Evolutionary conservation across 805 yeast genomes (phyloP).

Genomic region (Kodamaea jinghongensis): DNA sequence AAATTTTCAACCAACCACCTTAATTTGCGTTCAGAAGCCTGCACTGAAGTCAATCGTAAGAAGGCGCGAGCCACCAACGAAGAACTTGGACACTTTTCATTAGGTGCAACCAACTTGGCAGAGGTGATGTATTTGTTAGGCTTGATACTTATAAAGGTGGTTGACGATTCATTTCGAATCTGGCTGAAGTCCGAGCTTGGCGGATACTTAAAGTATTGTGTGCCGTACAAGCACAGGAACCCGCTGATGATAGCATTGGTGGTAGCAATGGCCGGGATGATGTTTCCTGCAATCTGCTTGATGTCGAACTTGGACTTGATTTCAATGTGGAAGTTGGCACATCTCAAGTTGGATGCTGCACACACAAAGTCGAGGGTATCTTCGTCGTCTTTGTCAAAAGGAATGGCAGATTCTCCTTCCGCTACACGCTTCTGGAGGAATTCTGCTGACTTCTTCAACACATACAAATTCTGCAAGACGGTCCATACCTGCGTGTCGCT

Average conservation of each 20-base stretch:
- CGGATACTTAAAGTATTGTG: slow-evolving; percentile 43
- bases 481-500: slow-evolving; percentile 56
- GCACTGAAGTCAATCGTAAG: slow-evolving; percentile 28
- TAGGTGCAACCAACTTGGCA: slow-evolving; percentile 61
- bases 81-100: slow-evolving; percentile 69
- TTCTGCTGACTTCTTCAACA: slow-evolving; percentile 49
- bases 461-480: slow-evolving; percentile 57
- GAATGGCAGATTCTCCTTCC: slow-evolving; percentile 38
- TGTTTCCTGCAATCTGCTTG: slow-evolving; percentile 95
- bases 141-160: slow-evolving; percentile 42
- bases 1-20: slow-evolving; percentile 52
- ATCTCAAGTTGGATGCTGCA: slow-evolving; percentile 78
- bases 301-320: slow-evolving; percentile 76
- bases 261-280: slow-evolving; percentile 97
- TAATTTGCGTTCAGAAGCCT: slow-evolving; percentile 36
- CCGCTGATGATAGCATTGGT: slow-evolving; percentile 96
- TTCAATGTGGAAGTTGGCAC: slow-evolving; percentile 66
- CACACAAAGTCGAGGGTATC: slow-evolving; percentile 88
- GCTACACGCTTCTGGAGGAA: slow-evolving; percentile 49
- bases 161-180: slow-evolving; percentile 19
- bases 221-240: slow-evolving; percentile 70
- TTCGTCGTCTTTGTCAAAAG: slow-evolving; percentile 93
- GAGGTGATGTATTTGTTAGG: slow-evolving; percentile 64
- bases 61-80: slow-evolving; percentile 53
- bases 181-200: slow-evolving; percentile 26